phyloP scores from a whole-genome alignment of 306 rosid genomes.

The Corylus americana region DNA sequence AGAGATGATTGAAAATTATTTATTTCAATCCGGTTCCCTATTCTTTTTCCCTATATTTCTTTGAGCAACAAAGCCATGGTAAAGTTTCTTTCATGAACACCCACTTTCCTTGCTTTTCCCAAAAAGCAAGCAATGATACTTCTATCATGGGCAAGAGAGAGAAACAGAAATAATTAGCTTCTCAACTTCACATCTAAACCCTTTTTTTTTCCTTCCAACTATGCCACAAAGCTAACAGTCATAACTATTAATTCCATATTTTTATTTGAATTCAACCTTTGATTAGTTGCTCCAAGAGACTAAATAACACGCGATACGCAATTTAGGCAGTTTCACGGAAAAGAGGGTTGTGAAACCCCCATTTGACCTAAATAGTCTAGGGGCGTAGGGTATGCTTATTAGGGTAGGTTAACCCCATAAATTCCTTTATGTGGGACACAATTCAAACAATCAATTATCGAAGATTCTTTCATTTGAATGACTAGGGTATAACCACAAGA shows the following conservation, averaged over 20 bases:
- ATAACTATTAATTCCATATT: background rate
- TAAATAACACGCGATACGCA: too few relatives aligned
- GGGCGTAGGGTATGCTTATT: too few relatives aligned
- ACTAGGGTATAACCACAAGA: background rate
- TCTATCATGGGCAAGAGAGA: background rate
- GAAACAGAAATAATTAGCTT: background rate
- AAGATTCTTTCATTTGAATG: too few relatives aligned
- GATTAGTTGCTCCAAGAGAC: background rate
- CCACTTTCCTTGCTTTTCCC: background rate
- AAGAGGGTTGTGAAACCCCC: too few relatives aligned
- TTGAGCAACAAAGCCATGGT: background rate
- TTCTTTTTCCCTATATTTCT: background rate
- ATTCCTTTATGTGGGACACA: too few relatives aligned
- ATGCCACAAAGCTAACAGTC: constrained; percentile 2
- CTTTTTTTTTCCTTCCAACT: background rate
- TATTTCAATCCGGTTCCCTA: too few relatives aligned
- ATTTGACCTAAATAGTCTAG: too few relatives aligned
- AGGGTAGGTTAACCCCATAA: too few relatives aligned
- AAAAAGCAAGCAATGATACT: background rate
- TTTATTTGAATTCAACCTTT: background rate
- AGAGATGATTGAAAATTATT: too few relatives aligned
- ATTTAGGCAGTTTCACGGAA: too few relatives aligned
- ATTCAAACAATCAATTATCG: too few relatives aligned
- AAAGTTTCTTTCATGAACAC: background rate
- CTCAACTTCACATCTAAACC: background rate